Base-by-base conservation (phyloP, 768 basidiomycete genomes). In the Cubamyces lactineus region DNA sequence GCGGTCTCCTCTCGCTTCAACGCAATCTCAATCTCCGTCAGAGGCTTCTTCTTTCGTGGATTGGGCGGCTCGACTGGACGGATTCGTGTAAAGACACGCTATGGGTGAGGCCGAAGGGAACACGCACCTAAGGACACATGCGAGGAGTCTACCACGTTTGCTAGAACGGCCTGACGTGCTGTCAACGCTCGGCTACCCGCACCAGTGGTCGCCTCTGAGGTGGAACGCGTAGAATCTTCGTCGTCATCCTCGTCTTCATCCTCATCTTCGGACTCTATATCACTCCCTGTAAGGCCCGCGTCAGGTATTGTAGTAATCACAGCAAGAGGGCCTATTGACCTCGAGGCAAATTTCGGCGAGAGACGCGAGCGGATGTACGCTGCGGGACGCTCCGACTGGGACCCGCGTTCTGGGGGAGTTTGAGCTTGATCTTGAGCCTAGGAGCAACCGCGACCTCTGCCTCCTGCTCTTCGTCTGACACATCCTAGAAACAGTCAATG, bases 1-100 rank as follows among this genome's bases (percentile, higher is more conserved):
- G 91, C 90, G 0, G 88, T 91, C 71, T 95, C 93, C 67, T 93
- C 90, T 19, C 88, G 79, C 42, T 87, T 81, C 2, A 92, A 76
- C 0, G 89, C 89, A 3, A 92, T 77, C 72, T 92, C 91, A 2
- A 84, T 80, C 62, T 88, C 88, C 8, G 86, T 91, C 7, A 90
- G 76, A 8, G 84, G 81, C 67, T 87, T 87, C 72, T 89, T 91
- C 73, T 84, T 84, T 53, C 79, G 79, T 2, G 78, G 67, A 50
- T 67, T 69, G 16, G 75, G 67, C 1, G 72, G 71, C 52, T 75
- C 73, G n/a, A 59, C 74, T 74, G 56, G 13, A 40, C 11, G 21
- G 15, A n/a, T 4, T n/a, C 40, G 3, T 39, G 24, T 7, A 23
- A 48, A 15, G 16, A 47, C 12, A 5, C 8, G 13, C 3, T 38